phyloP scores from a whole-genome alignment of 257 asterid genomes.

The Mitragyna speciosa region DNA sequence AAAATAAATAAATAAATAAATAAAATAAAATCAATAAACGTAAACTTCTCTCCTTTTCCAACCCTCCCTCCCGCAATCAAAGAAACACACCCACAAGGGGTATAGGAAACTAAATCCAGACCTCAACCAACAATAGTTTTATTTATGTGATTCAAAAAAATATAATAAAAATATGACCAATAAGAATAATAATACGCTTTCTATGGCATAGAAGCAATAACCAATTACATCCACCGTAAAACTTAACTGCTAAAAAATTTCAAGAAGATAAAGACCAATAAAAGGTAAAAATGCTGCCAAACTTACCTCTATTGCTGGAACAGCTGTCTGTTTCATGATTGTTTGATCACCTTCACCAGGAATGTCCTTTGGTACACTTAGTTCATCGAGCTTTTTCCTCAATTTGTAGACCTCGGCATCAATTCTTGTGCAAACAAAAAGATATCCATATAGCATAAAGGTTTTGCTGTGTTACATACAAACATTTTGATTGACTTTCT shows the following conservation, averaged over 20 bases:
- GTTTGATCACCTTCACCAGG: slow-evolving; percentile 43
- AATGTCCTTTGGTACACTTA: slow-evolving; percentile 40
- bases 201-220: not conserved
- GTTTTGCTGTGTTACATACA: not conserved
- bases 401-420: slow-evolving; percentile 71
- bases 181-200: not conserved
- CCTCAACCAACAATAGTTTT: not conserved
- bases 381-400: slow-evolving; percentile 71
- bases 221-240: not conserved
- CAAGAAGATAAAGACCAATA: slow-evolving; percentile 8
- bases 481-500: not conserved
- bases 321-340: slow-evolving; percentile 38
- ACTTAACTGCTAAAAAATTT: not conserved
- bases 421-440: slow-evolving; percentile 54
- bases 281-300: slow-evolving; percentile 14
- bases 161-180: not conserved
- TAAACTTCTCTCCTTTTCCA: not conserved
- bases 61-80: not conserved
- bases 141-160: not conserved
- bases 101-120: not conserved
- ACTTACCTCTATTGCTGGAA: slow-evolving; percentile 64
- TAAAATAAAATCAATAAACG: too few species aligned
- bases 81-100: not conserved
- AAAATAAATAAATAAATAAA: too few species aligned
- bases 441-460: not conserved